These are phyloP conservation scores for Linum lewisii DNA, from an alignment of 345 rosid genomes.

Conservation along the genomic window DNA sequence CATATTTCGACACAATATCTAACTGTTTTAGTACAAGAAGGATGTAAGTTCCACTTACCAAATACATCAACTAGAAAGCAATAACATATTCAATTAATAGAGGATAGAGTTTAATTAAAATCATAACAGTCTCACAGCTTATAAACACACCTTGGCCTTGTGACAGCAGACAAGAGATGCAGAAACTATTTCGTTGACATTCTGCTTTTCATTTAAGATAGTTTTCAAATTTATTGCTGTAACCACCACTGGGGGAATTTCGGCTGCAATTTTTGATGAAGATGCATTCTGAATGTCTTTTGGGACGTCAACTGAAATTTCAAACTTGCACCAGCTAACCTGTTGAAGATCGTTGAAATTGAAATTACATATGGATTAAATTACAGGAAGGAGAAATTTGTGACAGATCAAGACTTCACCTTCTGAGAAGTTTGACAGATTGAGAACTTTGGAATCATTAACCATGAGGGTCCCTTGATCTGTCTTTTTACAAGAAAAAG, in stretches of 20 bases:
- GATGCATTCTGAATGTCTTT: constrained; percentile 48
- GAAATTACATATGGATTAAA: constrained; percentile 7
- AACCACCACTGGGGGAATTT: constrained; percentile 78
- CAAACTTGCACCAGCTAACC: constrained; percentile 99
- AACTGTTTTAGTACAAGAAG: no score
- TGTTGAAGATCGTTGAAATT: constrained; percentile 25
- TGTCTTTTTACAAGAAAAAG: constrained; percentile 86
- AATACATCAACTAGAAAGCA: not conserved
- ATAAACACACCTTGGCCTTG: constrained; percentile 76
- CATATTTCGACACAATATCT: no score
- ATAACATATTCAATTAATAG: not conserved
- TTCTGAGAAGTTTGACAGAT: constrained; percentile 57
- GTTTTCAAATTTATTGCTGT: constrained; percentile 92
- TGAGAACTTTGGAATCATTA: constrained; percentile 66
- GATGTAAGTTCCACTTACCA: no score
- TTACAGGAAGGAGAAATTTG: constrained; percentile 4
- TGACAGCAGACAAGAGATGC: constrained; percentile 89
- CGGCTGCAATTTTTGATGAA: constrained; percentile 36
- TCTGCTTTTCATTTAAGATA: constrained; percentile 66
- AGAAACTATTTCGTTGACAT: constrained; percentile 74
- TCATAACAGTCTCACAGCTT: constrained; percentile 9
- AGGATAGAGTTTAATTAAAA: not conserved
- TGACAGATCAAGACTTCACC: constrained; percentile 35
- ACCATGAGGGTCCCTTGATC: constrained; percentile 91
- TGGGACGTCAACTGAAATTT: constrained; percentile 57